Conservation (phyloP, 1,284 basidiomycete species). For the Ganoderma meredithae region DNA sequence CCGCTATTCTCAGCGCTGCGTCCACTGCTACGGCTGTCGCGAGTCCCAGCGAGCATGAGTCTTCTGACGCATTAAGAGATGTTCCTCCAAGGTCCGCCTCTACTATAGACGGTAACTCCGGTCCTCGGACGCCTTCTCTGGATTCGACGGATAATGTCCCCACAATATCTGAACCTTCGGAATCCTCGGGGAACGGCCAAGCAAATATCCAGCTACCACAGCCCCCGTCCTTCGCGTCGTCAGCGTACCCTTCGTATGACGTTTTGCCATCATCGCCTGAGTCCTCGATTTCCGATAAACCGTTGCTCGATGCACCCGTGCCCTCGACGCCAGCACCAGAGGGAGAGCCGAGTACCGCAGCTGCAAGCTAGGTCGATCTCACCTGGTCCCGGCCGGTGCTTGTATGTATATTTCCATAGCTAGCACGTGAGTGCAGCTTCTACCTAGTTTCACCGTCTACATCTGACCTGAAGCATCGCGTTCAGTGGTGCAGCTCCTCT, state of each 20-base stretch:
- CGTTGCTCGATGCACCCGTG: constrained; percentile 37
- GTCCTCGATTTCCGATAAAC: constrained; percentile 45
- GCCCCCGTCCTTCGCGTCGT: constrained; percentile 40
- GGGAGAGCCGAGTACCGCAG: constrained; percentile 20
- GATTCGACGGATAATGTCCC: not conserved
- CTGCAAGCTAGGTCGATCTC: constrained; percentile 11
- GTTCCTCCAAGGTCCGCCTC: constrained; percentile 7
- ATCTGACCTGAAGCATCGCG: not conserved
- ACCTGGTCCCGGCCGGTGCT: not conserved
- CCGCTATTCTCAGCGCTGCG: constrained; percentile 49
- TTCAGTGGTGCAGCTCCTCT: constrained; percentile 11
- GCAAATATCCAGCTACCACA: constrained; percentile 15
- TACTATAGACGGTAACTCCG: constrained; percentile 7
- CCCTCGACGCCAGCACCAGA: constrained; percentile 19
- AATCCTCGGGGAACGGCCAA: constrained; percentile 9
- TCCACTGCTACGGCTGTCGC: constrained; percentile 51
- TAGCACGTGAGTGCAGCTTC: constrained; percentile 15
- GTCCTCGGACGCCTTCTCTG: constrained; percentile 16
- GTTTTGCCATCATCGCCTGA: constrained; percentile 47
- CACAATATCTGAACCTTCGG: constrained; percentile 7
- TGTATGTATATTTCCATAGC: constrained; percentile 23
- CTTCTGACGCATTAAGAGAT: constrained; percentile 4
- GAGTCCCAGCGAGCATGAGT: constrained; percentile 18
- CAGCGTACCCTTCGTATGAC: constrained; percentile 43
- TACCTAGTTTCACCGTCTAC: not conserved